Percentiles rank a stretch among this genome's conserved stretches.
These are phyloP conservation scores for Saksenaea oblongispora DNA, from an alignment of 371 early-diverging fungal genomes.

Conservation along the genomic window DNA sequence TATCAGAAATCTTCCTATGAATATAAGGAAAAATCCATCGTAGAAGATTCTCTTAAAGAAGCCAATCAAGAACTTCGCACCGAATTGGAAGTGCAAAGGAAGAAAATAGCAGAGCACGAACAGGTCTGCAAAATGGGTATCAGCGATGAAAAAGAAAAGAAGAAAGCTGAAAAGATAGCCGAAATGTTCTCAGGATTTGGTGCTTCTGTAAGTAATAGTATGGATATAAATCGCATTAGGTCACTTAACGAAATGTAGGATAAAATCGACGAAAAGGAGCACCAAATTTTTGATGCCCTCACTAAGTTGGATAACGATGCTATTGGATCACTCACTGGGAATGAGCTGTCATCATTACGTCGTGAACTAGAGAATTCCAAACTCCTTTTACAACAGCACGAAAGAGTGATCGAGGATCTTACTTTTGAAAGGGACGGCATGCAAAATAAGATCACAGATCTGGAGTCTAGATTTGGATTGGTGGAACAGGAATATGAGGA, in stretches of 20 bases:
- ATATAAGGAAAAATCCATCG: constrained; percentile 81
- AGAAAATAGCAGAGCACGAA: constrained; percentile 46
- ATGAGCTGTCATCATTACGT: constrained; percentile 75
- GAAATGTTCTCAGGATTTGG: constrained; percentile 87
- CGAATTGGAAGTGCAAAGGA: constrained; percentile 75
- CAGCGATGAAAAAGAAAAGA: constrained; percentile 73
- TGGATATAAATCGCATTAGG: not conserved
- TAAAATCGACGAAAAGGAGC: constrained; percentile 76
- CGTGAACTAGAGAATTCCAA: constrained; percentile 78
- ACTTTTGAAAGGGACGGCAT: constrained; percentile 62
- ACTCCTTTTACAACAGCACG: constrained; percentile 67
- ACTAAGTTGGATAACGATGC: constrained; percentile 58
- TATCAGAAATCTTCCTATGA: constrained; percentile 85
- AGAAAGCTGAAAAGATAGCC: constrained; percentile 82
- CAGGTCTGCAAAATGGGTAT: constrained; percentile 27
- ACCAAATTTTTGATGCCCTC: constrained; percentile 70
- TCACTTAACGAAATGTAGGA: constrained; percentile 21
- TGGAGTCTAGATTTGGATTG: constrained; percentile 71
- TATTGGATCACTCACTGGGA: constrained; percentile 43
- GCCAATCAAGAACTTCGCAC: constrained; percentile 71
- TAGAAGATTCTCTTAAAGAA: constrained; percentile 83
- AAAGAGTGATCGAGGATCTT: constrained; percentile 67
- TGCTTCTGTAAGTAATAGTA: constrained; percentile 59
- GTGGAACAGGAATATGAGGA: constrained; percentile 91
- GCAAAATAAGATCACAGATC: constrained; percentile 64